Conservation (phyloP, 1,284 basidiomycete genomes). For the Hymenochaete sp. region DNA sequence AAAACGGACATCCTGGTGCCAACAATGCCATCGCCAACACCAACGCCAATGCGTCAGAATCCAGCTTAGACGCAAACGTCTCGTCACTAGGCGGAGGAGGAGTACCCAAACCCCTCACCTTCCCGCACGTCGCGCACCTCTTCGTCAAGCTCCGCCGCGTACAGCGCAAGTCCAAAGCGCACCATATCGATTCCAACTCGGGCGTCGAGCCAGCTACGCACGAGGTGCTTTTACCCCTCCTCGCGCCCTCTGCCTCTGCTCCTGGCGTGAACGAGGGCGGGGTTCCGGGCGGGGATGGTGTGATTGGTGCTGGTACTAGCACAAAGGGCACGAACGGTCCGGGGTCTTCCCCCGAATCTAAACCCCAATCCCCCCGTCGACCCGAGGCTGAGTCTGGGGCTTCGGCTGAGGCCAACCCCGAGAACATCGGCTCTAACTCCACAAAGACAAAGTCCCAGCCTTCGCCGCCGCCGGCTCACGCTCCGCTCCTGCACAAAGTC, state of each 20-base stretch:
- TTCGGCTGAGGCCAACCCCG: conserved; percentile 29
- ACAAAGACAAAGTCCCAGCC: no score
- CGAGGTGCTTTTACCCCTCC: not conserved
- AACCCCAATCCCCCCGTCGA: no score
- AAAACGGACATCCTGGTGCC: no score
- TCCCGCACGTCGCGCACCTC: conserved; percentile 40
- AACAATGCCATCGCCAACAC: not conserved
- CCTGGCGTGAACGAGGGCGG: not conserved
- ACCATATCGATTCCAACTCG: conserved; percentile 39
- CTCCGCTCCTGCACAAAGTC: no score
- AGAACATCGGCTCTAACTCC: conserved; percentile 10
- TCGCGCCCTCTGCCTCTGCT: not conserved
- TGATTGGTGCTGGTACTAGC: no score
- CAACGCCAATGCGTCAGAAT: no score
- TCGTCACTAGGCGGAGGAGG: not conserved
- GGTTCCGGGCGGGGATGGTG: no score
- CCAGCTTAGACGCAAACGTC: not conserved
- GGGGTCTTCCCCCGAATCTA: no score
- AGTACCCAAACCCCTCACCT: conserved; percentile 20
- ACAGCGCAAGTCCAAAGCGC: conserved; percentile 24
- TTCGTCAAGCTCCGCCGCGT: conserved; percentile 42
- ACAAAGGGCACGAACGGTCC: no score
- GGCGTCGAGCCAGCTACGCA: conserved; percentile 46
- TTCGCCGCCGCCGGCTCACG: no score
- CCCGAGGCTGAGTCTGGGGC: no score